A percentile compares a stretch with the other conserved stretches of the same genome.
Evolutionary conservation across 108 stramenopile genomes (phyloP).

Genomic region (Cyclostephanos tholiformis): DNA sequence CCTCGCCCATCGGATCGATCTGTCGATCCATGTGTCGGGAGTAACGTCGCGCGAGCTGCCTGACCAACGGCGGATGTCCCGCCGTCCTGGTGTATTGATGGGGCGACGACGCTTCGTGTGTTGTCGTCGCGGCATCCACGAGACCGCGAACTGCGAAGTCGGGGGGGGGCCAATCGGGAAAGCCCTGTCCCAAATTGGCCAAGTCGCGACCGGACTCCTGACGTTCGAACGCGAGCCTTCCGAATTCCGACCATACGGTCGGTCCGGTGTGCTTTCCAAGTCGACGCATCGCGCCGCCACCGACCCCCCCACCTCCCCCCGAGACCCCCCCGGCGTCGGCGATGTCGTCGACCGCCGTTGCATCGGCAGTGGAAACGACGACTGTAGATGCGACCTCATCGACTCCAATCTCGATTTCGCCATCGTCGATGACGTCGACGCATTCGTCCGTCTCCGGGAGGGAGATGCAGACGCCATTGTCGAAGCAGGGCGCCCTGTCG

Average conservation of each 20-base stretch:
- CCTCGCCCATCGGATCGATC: constrained; percentile 83
- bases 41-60: constrained; percentile 89
- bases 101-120: too few relatives aligned
- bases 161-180: constrained; percentile 87
- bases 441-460: constrained; percentile 16
- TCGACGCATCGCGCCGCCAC: constrained; percentile 52
- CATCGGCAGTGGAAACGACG: too few relatives aligned
- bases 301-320: background rate
- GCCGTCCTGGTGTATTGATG: constrained; percentile 97
- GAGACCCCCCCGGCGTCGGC: too few relatives aligned
- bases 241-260: constrained; percentile 90
- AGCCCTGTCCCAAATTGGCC: constrained; percentile 87
- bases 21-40: constrained; percentile 77
- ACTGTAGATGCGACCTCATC: too few relatives aligned
- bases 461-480: constrained; percentile 39
- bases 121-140: constrained; percentile 60
- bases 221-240: constrained; percentile 66
- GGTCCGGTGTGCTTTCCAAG: constrained; percentile 66
- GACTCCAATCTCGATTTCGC: background rate
- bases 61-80: constrained; percentile 91
- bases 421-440: background rate
- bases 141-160: constrained; percentile 76
- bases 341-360: background rate
- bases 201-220: constrained; percentile 19
- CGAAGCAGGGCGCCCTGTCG: constrained; percentile 50